Evolutionary conservation across 2,329 filamentous ascomycete genomes (phyloP).

Genomic region (Ophiostoma novo-ulmi): DNA sequence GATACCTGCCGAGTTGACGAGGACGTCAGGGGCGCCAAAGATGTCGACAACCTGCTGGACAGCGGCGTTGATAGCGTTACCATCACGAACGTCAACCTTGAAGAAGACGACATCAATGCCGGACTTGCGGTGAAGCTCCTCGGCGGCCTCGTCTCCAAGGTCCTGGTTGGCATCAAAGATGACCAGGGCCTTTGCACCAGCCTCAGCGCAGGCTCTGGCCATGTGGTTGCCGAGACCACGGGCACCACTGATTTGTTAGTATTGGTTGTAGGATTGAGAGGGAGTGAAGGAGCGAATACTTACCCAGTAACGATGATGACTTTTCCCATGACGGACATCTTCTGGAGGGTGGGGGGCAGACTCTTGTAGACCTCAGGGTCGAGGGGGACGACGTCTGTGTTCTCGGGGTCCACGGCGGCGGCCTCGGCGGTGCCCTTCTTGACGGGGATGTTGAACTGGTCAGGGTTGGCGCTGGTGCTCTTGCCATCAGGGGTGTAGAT

Average conservation of each 20-base stretch:
- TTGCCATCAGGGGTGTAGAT: constrained; percentile 47
- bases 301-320: constrained; percentile 68
- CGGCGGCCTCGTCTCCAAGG: constrained; percentile 63
- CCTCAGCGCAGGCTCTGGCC: constrained; percentile 71
- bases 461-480: constrained; percentile 40
- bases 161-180: constrained; percentile 75
- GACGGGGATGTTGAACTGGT: constrained; percentile 54
- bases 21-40: constrained; percentile 65
- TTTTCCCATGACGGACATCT: constrained; percentile 65
- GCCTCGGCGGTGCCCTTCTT: constrained; percentile 28
- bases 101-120: constrained; percentile 70
- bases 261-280: neutral
- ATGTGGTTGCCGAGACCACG: constrained; percentile 75
- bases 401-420: constrained; percentile 35
- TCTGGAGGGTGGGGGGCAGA: constrained; percentile 61
- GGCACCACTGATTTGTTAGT: constrained; percentile 54
- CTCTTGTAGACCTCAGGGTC: constrained; percentile 49
- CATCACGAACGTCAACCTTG: constrained; percentile 73
- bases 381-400: constrained; percentile 50
- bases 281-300: constrained; percentile 29
- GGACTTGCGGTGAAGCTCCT: constrained; percentile 66
- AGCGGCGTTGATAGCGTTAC: constrained; percentile 62
- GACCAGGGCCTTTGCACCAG: constrained; percentile 65
- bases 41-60: constrained; percentile 61
- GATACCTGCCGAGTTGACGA: constrained; percentile 77